Base-by-base conservation (phyloP, 345 rosid species). In the Excoecaria agallocha region DNA sequence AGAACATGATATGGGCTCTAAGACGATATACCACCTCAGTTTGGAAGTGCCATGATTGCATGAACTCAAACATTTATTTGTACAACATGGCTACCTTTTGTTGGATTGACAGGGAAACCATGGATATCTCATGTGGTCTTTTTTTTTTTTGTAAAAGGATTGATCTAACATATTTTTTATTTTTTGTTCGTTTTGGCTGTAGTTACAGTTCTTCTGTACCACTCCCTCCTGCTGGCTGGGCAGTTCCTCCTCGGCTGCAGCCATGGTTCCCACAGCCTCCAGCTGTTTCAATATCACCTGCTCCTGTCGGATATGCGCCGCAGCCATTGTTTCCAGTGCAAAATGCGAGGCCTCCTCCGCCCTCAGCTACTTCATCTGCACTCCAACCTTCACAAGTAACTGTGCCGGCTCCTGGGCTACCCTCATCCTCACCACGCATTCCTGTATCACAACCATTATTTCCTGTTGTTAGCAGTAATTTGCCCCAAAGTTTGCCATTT, bases 251-350 rank as follows among this genome's bases (percentile, higher is more conserved):
- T 48, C 98, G 93, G 58, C 94, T 91, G 43, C 99, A 90, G 75
- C 87, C 88, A 66, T 93, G 98, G 98, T 89, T 82, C 50, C 93
- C 93, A 1, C 91, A 82, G 68, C 89, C 86, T 86, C 82, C 91
- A 66, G 86, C 88, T n/a, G 84, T 78, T 80, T 79, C 97, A 62
- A 74, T 83, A 67, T 87, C 90, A 71, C 90, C 90, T 73, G 80
- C 86, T 5, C 87, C 90, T 16, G 43, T 79, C 39, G 89, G 90
- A 76, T 87, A 85, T 78, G 82, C 65, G 20, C 99, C 90, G 65
- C 97, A 87, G 74, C 97, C 98, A 35, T 86, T 95, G 70, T 93
- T 95, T 83, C 99, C 99, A 7, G 98, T 93, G 75, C 99, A 89
- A 80, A 84, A 82, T 69, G 79, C 76, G 63, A 87, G 94, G 72